Base-by-base conservation (phyloP, 805 yeast species). In the Starmera pachycereana region DNA sequence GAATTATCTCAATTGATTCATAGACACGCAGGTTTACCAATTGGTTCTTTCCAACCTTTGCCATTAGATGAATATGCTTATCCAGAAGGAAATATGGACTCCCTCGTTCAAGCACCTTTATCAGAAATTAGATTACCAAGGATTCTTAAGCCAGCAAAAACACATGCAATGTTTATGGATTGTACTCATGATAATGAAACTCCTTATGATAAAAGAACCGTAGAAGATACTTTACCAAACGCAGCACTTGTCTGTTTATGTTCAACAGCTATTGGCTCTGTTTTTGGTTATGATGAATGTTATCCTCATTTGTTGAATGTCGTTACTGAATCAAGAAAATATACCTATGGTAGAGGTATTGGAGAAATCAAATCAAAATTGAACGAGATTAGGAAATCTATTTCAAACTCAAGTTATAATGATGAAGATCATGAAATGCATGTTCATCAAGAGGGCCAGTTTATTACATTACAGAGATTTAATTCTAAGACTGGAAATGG, bases 111-210 rank as follows among this genome's bases (percentile, higher is more conserved):
- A 14, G 40, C 47, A 12, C 44, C 69, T 29, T 67, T 64, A 19
- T 75, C 88, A 6, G 88, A 82, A 55, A 63, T 82, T 44, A 77
- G 76, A 44, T 70, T 84, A 37, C 90, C 94, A 2, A 71, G 70
- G 47, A 66, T 75, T 9, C 67, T 90, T 36, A 68, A 78, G 2
- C 69, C 81, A 4, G 74, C 79, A 35, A 76, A 80, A n/a, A 94
- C 95, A 4, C 97, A 88, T 62, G 96, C 97, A 0, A 66, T 92
- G 50, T 82, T 90, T 51, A 90, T 92, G 97, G 97, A 92, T 56
- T 90, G 97, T 54, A 89, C 97, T 2, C 98, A 90, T 58, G 98
- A 90, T 59, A 90, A 90, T 55, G 92, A 88, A 61, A 81, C 78
- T 16, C 95, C 97, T 2, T 72, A 70, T 34, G 94, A 90, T 50